phyloP scores from a whole-genome alignment of 108 stramenopile genomes.

The Cyclotella baltica region DNA sequence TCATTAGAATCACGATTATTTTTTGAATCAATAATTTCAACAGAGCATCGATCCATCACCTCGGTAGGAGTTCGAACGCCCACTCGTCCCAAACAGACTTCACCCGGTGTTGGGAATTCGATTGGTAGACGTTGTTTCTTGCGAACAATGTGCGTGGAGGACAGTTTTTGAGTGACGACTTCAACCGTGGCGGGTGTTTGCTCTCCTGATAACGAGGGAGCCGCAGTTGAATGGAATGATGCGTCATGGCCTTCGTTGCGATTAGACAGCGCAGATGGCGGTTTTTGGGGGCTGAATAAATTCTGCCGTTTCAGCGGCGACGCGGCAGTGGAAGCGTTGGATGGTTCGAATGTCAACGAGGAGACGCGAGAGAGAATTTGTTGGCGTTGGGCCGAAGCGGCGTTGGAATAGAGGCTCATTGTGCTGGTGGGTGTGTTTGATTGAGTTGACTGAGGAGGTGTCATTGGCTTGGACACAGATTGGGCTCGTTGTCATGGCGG shows the following conservation, averaged over 20 bases:
- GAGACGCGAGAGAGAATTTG: slow-evolving; percentile 9
- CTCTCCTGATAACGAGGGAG: too few species aligned
- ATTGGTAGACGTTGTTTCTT: background rate
- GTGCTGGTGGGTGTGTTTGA: too few species aligned
- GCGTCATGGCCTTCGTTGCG: background rate
- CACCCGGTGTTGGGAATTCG: background rate
- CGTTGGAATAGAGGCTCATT: slow-evolving; percentile 1
- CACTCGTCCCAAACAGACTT: background rate
- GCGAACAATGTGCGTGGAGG: background rate
- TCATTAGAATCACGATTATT: too few species aligned
- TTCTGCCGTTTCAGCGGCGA: too few species aligned
- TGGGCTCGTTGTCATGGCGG: too few species aligned
- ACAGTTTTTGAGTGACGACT: slow-evolving; percentile 6
- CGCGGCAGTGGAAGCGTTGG: background rate
- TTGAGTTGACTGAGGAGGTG: too few species aligned
- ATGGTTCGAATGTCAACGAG: background rate
- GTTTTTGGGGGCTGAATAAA: background rate
- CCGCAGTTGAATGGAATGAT: background rate
- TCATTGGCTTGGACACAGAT: too few species aligned
- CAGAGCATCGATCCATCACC: too few species aligned
- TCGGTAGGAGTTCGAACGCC: background rate
- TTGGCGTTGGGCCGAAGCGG: slow-evolving; percentile 1
- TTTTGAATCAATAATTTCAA: too few species aligned
- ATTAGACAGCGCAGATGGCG: background rate
- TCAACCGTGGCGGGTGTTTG: background rate